phyloP scores from a whole-genome alignment of 106 monocot genomes.

The Dioscorea zingiberensis region DNA sequence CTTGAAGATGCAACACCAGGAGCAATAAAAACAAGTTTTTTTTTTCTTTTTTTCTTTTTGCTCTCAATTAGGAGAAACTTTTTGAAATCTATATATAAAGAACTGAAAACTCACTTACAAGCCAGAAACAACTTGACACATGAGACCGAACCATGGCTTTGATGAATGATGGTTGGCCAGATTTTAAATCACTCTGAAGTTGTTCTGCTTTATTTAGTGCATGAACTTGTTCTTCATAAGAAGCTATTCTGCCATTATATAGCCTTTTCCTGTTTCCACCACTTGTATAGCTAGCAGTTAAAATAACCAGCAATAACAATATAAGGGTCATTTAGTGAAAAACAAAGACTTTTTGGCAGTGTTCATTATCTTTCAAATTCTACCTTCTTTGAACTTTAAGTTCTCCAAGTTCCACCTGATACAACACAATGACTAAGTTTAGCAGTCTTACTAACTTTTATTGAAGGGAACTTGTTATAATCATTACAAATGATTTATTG shows the following conservation, averaged over 20 bases:
- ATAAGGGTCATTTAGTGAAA: neutral
- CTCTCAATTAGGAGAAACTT: too few species aligned
- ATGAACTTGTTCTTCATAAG: constrained; percentile 37
- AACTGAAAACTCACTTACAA: constrained; percentile 33
- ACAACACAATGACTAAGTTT: neutral
- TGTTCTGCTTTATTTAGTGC: constrained; percentile 55
- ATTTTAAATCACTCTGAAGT: constrained; percentile 31
- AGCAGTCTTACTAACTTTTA: neutral
- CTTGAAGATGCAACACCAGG: constrained; percentile 9
- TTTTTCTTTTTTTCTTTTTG: too few species aligned
- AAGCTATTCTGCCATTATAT: constrained; percentile 55
- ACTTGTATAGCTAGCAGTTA: constrained; percentile 19
- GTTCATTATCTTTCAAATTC: neutral
- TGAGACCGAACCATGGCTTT: constrained; percentile 76
- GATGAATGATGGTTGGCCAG: constrained; percentile 48
- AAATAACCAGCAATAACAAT: constrained; percentile 4
- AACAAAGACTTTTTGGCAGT: neutral
- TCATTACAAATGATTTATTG: too few species aligned
- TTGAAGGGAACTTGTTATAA: neutral
- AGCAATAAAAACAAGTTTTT: neutral
- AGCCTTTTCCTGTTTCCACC: constrained; percentile 20
- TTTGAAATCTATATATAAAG: too few species aligned
- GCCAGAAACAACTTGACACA: constrained; percentile 83
- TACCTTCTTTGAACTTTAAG: constrained; percentile 36
- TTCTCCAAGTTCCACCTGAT: constrained; percentile 32